These are phyloP conservation scores for Diplosphaera chodatii DNA, from an alignment of 139 green algal species.

Conservation along the genomic window DNA sequence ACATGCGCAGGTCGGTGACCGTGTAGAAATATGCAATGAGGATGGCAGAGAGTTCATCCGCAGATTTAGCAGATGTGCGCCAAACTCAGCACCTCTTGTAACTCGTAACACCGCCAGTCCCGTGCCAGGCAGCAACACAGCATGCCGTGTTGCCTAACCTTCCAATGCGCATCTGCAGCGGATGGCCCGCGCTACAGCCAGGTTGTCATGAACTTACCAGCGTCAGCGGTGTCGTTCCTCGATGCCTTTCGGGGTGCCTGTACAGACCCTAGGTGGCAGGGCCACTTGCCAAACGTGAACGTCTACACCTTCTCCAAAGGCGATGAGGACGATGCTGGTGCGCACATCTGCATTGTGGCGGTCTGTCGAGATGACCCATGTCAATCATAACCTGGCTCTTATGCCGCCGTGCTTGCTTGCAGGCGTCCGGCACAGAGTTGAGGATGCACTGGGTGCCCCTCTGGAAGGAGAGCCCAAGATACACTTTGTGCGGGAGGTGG, in stretches of 20 bases:
- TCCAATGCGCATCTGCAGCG: conserved; percentile 11
- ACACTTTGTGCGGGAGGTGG: conserved; percentile 79
- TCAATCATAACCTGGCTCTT: too few relatives aligned
- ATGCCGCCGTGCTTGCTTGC: too few relatives aligned
- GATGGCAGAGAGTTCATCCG: conserved; percentile 60
- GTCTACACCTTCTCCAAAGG: conserved; percentile 84
- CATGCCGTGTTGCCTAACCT: too few relatives aligned
- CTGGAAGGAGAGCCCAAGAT: conserved; percentile 40
- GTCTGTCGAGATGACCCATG: too few relatives aligned
- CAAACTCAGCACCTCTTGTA: too few relatives aligned
- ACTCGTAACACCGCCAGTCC: too few relatives aligned
- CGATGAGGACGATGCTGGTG: conserved; percentile 61
- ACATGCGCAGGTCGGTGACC: background rate
- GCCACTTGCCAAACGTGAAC: conserved; percentile 77
- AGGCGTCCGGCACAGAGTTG: conserved; percentile 49
- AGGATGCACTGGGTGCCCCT: conserved; percentile 56
- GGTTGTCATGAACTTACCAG: conserved; percentile 92
- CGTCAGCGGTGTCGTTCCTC: conserved; percentile 82
- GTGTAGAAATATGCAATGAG: conserved; percentile 59
- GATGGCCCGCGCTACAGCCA: conserved; percentile 25
- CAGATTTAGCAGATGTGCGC: conserved; percentile 2
- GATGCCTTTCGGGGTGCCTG: conserved; percentile 76
- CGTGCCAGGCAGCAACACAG: too few relatives aligned
- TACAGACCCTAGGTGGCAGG: conserved; percentile 48
- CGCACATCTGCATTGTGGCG: too few relatives aligned